phyloP scores from a whole-genome alignment of 345 rosid species.

The Hibiscus trionum region DNA sequence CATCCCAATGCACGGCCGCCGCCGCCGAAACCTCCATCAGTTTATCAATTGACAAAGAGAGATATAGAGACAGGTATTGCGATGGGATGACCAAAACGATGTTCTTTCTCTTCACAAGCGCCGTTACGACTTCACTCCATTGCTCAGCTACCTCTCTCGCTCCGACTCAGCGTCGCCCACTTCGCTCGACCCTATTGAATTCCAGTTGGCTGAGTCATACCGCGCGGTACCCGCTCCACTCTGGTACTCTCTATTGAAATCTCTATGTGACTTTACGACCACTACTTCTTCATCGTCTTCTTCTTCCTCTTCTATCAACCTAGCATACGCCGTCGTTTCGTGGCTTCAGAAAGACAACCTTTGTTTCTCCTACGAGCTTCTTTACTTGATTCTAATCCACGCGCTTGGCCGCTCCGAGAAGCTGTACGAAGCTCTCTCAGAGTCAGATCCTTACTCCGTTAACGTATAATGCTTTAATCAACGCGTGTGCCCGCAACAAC shows the following conservation, averaged over 20 bases:
- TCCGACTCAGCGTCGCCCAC: conserved; percentile 29
- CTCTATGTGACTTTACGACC: conserved; percentile 30
- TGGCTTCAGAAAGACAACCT: conserved; percentile 90
- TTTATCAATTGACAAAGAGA: conserved; percentile 13
- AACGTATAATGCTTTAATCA: conserved; percentile 86
- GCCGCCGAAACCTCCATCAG: conserved; percentile 21
- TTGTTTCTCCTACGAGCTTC: conserved; percentile 91
- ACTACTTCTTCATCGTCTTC: conserved; percentile 13
- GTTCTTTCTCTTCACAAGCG: conserved; percentile 36
- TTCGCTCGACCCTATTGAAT: conserved; percentile 51
- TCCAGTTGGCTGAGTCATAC: conserved; percentile 71
- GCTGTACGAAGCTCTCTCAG: conserved; percentile 89
- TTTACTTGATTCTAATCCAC: conserved; percentile 82
- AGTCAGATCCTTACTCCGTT: conserved; percentile 65
- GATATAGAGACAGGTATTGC: neutral
- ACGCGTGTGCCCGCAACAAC: conserved; percentile 78
- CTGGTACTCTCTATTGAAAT: conserved; percentile 80
- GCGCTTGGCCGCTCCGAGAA: conserved; percentile 94
- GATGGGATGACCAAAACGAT: conserved; percentile 30
- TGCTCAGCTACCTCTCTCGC: conserved; percentile 53
- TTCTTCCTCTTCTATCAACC: conserved; percentile 31
- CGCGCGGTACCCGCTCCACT: conserved; percentile 78
- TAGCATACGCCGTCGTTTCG: conserved; percentile 74
- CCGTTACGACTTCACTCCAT: conserved; percentile 86
- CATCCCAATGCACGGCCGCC: conserved; percentile 13